Conservation (phyloP, 2,329 filamentous ascomycete genomes). For the Talaromyces sp. region DNA sequence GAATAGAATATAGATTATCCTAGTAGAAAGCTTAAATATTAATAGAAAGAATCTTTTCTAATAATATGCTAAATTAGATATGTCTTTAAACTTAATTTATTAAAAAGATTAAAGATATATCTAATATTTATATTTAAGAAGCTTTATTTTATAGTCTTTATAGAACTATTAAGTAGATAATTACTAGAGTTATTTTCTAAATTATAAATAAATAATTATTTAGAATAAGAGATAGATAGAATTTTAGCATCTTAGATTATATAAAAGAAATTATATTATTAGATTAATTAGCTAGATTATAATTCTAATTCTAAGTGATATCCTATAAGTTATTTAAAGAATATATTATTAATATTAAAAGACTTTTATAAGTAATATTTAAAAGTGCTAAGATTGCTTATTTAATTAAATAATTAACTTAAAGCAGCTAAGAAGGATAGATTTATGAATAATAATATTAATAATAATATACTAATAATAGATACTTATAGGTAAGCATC, state of each 20-base stretch:
- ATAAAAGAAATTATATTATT: not conserved
- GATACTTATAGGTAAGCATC: not conserved
- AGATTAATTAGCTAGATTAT: not conserved
- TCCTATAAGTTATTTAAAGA: not conserved
- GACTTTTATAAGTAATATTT: too few species aligned
- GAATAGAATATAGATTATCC: not conserved
- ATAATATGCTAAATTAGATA: not conserved
- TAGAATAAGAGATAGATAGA: too few species aligned
- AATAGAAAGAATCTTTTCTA: not conserved
- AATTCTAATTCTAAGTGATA: not conserved
- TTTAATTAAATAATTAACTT: not conserved
- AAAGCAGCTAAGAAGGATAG: not conserved
- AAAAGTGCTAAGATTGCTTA: not conserved
- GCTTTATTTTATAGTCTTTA: not conserved
- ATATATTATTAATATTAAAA: too few species aligned
- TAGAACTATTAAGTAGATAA: not conserved
- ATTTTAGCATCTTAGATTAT: too few species aligned
- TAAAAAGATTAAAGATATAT: not conserved
- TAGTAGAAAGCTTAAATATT: not conserved
- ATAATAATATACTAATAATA: not conserved
- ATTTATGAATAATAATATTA: not conserved
- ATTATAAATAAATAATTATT: too few species aligned
- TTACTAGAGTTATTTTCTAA: too few species aligned
- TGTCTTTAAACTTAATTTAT: not conserved
- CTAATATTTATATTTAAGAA: not conserved